These are phyloP conservation scores for Zymoseptoria tritici DNA, from an alignment of 2,329 filamentous ascomycete species.

Conservation along the genomic window DNA sequence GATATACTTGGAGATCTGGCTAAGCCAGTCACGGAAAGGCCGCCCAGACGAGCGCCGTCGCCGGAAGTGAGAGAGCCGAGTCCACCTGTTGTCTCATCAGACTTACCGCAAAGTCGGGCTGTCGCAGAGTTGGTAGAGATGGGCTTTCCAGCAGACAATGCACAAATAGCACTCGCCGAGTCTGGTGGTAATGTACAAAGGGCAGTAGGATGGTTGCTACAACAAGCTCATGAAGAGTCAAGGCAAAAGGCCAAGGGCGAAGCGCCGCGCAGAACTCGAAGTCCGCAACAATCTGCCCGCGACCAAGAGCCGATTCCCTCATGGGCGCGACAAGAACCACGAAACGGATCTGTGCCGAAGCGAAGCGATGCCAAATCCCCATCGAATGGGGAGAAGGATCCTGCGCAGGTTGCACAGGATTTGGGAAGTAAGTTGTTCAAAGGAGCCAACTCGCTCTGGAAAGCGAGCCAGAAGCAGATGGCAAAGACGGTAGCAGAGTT, in stretches of 20 bases:
- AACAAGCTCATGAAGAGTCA: conserved; percentile 80
- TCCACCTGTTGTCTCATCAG: conserved; percentile 1
- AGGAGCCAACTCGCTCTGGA: conserved; percentile 92
- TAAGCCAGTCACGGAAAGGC: conserved; percentile 49
- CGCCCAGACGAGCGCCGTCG: conserved; percentile 11
- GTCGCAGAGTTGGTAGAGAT: conserved; percentile 89
- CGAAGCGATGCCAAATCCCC: conserved; percentile 50
- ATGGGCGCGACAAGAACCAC: conserved; percentile 56
- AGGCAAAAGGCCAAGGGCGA: conserved; percentile 55
- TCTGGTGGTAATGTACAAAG: conserved; percentile 79
- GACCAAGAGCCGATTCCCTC: conserved; percentile 44
- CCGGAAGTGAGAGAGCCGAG: conserved; percentile 1
- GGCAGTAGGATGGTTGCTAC: conserved; percentile 81
- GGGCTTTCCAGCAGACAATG: conserved; percentile 81
- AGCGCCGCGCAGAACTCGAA: conserved; percentile 16
- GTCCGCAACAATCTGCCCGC: conserved; percentile 17
- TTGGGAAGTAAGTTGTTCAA: conserved; percentile 82
- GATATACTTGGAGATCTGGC: conserved; percentile 56
- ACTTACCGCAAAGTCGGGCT: conserved; percentile 52
- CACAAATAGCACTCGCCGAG: conserved; percentile 69
- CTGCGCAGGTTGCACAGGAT: conserved; percentile 72
- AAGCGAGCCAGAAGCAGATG: conserved; percentile 83
- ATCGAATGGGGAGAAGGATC: conserved; percentile 55
- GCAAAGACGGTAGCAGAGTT: conserved; percentile 90
- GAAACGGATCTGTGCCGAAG: conserved; percentile 42